Evolutionary conservation across 108 stramenopile species (phyloP).

Genomic region (Cyclostephanos invisitatus): DNA sequence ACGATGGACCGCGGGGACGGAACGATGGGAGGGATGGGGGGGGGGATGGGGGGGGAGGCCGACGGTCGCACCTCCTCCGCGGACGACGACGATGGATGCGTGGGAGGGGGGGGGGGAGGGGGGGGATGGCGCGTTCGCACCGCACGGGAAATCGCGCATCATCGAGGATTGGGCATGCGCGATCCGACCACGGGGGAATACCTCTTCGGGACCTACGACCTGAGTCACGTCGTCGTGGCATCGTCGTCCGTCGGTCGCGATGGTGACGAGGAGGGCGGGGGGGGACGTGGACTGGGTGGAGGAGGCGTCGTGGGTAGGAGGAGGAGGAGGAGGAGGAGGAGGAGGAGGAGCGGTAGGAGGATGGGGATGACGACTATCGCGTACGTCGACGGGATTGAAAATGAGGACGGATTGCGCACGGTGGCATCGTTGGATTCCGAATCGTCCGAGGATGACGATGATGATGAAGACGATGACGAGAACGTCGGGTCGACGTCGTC

Average conservation of each 20-base stretch:
- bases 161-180: not conserved
- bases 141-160: not conserved
- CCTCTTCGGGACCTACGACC: slow-evolving; percentile 30
- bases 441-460: not conserved
- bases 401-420: no score
- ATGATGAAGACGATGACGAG: not conserved
- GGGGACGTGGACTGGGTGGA: no score
- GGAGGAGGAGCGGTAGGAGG: not conserved
- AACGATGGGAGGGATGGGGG: not conserved
- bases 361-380: no score
- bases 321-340: not conserved
- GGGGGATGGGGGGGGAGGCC: not conserved
- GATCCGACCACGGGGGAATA: slow-evolving; percentile 11
- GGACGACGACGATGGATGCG: not conserved
- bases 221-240: slow-evolving; percentile 13
- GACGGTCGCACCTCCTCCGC: not conserved
- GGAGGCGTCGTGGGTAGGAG: not conserved
- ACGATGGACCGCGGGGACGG: not conserved
- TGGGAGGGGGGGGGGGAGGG: slow-evolving; percentile 2
- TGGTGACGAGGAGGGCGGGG: not conserved
- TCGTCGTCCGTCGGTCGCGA: not conserved
- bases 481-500: not conserved
- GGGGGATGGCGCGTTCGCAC: slow-evolving; percentile 1
- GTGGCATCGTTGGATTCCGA: no score
- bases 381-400: not conserved